Percentiles rank a stretch among this genome's conserved stretches.
These are phyloP conservation scores for Austroboletus rostrupii DNA, from an alignment of 1,284 basidiomycete genomes.

Conservation along the genomic window DNA sequence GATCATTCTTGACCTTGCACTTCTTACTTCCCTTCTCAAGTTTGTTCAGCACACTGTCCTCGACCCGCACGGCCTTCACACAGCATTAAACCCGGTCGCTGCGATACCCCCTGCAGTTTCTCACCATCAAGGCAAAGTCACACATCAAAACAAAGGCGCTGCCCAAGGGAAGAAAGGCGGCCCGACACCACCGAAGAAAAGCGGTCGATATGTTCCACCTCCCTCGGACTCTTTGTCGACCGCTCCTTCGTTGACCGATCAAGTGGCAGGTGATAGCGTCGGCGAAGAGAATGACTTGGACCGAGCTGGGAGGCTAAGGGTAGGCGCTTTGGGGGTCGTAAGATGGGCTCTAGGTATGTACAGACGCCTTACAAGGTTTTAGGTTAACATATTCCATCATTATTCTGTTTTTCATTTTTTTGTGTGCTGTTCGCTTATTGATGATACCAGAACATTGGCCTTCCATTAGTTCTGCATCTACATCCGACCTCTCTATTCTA, in stretches of 20 bases:
- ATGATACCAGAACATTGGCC: slow-evolving; percentile 19
- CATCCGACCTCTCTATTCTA: slow-evolving; percentile 26
- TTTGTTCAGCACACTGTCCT: slow-evolving; percentile 58
- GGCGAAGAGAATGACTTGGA: slow-evolving; percentile 67
- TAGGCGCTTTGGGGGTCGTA: slow-evolving; percentile 69
- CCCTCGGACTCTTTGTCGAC: slow-evolving; percentile 8
- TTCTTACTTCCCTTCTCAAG: slow-evolving; percentile 34
- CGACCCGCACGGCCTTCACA: slow-evolving; percentile 64
- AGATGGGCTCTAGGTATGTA: slow-evolving; percentile 60
- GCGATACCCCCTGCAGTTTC: slow-evolving; percentile 18
- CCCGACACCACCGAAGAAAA: no score
- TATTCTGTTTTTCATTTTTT: background rate
- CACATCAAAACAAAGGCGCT: slow-evolving; percentile 3
- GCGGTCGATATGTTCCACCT: slow-evolving; percentile 28
- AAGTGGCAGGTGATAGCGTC: slow-evolving; percentile 33
- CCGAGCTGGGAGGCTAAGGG: slow-evolving; percentile 65
- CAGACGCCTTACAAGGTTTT: slow-evolving; percentile 6
- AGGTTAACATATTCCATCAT: background rate
- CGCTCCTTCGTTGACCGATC: slow-evolving; percentile 14
- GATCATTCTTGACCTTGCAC: slow-evolving; percentile 23
- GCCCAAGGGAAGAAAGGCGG: slow-evolving; percentile 26
- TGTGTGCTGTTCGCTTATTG: background rate
- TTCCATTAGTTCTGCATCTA: slow-evolving; percentile 1
- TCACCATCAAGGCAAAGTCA: slow-evolving; percentile 5
- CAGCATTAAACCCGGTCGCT: slow-evolving; percentile 66